Evolutionary conservation across 352 stramenopile species (phyloP).

Genomic region (Phytophthora idaei): DNA sequence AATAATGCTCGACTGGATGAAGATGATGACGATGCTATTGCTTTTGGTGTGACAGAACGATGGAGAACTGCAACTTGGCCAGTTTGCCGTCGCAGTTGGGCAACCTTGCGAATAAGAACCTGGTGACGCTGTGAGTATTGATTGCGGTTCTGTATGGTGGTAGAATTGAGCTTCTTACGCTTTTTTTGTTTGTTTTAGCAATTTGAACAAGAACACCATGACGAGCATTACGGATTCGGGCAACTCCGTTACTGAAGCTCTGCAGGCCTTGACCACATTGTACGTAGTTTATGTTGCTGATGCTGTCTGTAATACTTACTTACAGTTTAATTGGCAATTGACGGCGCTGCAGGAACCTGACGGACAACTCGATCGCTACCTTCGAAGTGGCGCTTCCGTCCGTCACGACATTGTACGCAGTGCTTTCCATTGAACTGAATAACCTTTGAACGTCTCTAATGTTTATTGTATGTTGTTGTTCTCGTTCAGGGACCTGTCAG

Average conservation of each 20-base stretch:
- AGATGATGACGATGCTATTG: conserved; percentile 6
- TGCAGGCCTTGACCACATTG: conserved; percentile 55
- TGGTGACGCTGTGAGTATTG: conserved; percentile 55
- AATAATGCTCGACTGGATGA: conserved; percentile 5
- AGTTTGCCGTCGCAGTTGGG: conserved; percentile 52
- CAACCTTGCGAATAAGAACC: conserved; percentile 49
- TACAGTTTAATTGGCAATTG: conserved; percentile 1
- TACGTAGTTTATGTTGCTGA: conserved; percentile 24
- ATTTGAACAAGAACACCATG: conserved; percentile 67
- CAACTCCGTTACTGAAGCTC: conserved; percentile 37
- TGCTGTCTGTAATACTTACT: conserved; percentile 1
- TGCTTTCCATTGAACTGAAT: neutral
- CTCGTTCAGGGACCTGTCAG: conserved; percentile 44
- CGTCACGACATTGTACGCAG: conserved; percentile 48
- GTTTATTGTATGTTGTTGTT: conserved; percentile 1
- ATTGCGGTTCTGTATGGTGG: neutral
- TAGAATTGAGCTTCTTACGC: neutral
- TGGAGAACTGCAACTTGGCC: conserved; percentile 76
- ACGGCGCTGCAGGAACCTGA: conserved; percentile 43
- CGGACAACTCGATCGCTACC: conserved; percentile 48
- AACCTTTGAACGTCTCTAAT: neutral
- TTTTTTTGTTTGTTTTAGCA: conserved; percentile 29
- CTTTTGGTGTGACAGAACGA: conserved; percentile 33
- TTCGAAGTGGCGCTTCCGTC: conserved; percentile 50
- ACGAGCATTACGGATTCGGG: conserved; percentile 41